Evolutionary conservation across 208 protist genomes (phyloP), one percentile per base, ranked within the genome.

Genomic region (Leishmania gerbilli): DNA sequence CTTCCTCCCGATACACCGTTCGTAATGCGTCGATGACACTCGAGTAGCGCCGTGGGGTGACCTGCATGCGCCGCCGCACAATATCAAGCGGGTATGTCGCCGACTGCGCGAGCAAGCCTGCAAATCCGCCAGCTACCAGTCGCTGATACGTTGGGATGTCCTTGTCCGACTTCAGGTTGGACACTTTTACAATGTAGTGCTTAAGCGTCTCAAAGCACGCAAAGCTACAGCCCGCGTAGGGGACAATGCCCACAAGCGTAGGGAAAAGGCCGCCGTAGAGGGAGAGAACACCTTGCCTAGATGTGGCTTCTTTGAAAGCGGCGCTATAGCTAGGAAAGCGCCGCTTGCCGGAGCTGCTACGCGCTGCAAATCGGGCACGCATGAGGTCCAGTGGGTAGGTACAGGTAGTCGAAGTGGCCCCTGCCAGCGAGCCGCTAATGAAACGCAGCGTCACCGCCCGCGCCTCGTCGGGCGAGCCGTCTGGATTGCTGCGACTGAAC

Each of bases 341-440:
- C n/a, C 89, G 84, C 80, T 93, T 87, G 56, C 86, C 85, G 45
- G 80, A 90, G 71, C 85, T 86, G 79, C 92, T 93, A 78, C 84
- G 84, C 24, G 91, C 95, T 1, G 96, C 95, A 75, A 99, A 92
- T 65, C 97, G 80, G 21, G 98, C 96, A 27, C 98, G 90, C 89
- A 99, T 97, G 11, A 99, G 84, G 79, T 99, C 98, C 2, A 99
- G 86, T 31, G 98, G 98, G 84, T 99, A 99, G 11, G 97, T 99
- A 62, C 86, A 94, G 21, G 95, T 91, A 9, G 95, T 95, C 34
- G 96, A 91, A 2, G 97, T 99, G 53, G 97, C 95, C n/a, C 98
- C 98, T 13, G 97, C 96, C 53, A 98, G 56, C 17, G 97, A 93
- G 40, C 97, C 97, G 67, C 92, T 93, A 24, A 96, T 77, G 77